Evolutionary conservation across 2,329 filamentous ascomycete species (phyloP).

Genomic region (Diaporthe capsici): DNA sequence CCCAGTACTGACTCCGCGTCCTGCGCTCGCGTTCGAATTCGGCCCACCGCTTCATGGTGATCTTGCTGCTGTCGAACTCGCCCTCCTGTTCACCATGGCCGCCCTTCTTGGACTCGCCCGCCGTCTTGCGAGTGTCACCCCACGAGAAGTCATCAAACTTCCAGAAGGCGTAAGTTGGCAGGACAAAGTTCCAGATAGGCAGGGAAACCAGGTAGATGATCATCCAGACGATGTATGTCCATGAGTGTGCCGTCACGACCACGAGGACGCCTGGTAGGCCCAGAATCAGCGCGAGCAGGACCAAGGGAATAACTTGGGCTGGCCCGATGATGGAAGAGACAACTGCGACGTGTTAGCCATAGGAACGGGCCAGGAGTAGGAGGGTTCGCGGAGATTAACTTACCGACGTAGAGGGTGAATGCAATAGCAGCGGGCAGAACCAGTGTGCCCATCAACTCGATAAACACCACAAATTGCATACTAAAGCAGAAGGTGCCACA

Average conservation of each 20-base stretch:
- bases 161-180: conserved; percentile 97
- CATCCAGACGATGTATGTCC: conserved; percentile 97
- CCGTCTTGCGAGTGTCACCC: conserved; percentile 97
- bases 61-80: conserved; percentile 98
- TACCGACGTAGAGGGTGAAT: conserved; percentile 96
- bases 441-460: conserved; percentile 94
- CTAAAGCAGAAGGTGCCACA: conserved; percentile 99
- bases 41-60: conserved; percentile 99
- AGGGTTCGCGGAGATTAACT: conserved; percentile 55
- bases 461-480: conserved; percentile 98
- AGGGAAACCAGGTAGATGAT: conserved; percentile 93
- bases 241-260: conserved; percentile 91
- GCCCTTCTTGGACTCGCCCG: conserved; percentile 88
- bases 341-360: conserved; percentile 63
- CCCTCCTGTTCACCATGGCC: conserved; percentile 86
- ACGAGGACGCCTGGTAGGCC: conserved; percentile 94
- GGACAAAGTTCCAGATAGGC: conserved; percentile 97
- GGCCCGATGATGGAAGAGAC: conserved; percentile 86
- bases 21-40: conserved; percentile 87
- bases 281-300: conserved; percentile 90
- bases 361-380: not conserved
- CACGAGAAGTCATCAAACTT: conserved; percentile 99
- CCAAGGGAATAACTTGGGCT: conserved; percentile 89
- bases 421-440: conserved; percentile 96
- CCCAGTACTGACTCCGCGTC: conserved; percentile 65